Evolutionary conservation across 352 stramenopile genomes (phyloP), one percentile per base, ranked within the genome.

Genomic region (Phytopythium boreale): DNA sequence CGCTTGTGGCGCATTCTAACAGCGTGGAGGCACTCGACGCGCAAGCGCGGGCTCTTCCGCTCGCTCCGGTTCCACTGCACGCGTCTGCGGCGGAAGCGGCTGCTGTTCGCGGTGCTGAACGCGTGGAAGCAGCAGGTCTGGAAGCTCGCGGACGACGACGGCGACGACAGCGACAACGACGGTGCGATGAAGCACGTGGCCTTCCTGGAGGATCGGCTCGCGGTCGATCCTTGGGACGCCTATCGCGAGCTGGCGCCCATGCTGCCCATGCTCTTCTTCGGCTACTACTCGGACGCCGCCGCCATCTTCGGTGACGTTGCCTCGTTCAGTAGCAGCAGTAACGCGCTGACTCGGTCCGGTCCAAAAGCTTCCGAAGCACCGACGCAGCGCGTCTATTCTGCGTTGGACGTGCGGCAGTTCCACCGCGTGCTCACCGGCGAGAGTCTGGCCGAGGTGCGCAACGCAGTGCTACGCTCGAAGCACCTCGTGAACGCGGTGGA

Each of bases 41-140:
- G 72, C n/a, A 74, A 81, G 39, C 79, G 79, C 5, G 76, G 75
- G 41, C 62, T 92, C 0, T 89, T 84, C 36, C 53, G 76, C 19
- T 85, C 76, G 31, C 61, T 88, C 34, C 67, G 66, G 1, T 29
- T 67, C n/a, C 76, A 88, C n/a, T 89, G 79, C 41, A 63, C 66
- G 24, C 63, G 66, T 4, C 36, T 84, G 10, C 69, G 74, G 15
- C 69, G 68, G 19, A 59, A 63, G 19, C 75, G 85, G 24, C 34
- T 92, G 56, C 65, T 89, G 4, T 78, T 71, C n/a, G 71, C 67
- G 11, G 62, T 90, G 6, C 77, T 92, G 36, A 75, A 63, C 15
- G 75, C 74, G 4, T 92, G 82, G 82, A 88, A 89, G 57, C 71
- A 73, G 29, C 77, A 77, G 5, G 80, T 84, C 57, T 92, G 79